Evolutionary conservation across 2,329 filamentous ascomycete genomes (phyloP), one percentile per base, ranked within the genome.

Genomic region (Monilinia aucupariae): DNA sequence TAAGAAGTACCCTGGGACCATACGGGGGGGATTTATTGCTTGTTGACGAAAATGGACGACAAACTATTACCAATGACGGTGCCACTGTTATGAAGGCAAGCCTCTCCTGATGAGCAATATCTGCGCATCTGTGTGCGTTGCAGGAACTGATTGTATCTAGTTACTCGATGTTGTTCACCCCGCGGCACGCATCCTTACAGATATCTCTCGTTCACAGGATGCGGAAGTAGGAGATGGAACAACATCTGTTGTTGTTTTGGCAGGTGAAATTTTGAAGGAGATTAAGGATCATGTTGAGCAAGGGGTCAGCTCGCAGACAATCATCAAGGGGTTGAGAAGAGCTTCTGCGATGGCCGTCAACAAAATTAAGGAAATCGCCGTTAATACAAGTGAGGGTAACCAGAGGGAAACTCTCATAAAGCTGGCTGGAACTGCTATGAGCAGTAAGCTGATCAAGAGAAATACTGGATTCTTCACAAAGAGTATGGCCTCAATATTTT

Each of bases 41-140:
- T 79, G 93, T 97, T 63, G 94, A 97, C 78, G 88, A 87, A 77
- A 97, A 97, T 82, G 94, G 94, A 76, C 88, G 80, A 77, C 92
- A 97, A 80, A 99, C 94, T 62, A 97, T 99, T 75, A 99, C 94
- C 72, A 99, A 99, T 79, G 94, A 99, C 80, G 94, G 94, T 74
- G 94, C 94, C 55, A 99, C 94, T 58, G 94, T 97, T 66, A 99
- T 99, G 94, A 97, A 97, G 87, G 90, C 91, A 76, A 71, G 77
- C 62, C 9, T 20, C 20, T 45, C 34, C 20, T 47, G 48, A 15
- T 30, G 10, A 15, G 7, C 20, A 12, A 10, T 6, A 5, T 9
- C 43, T 39, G n/a, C 13, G 2, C 2, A 12, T 34, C 9, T 43
- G 9, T 17, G 69, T 47, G 53, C 62, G 64, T 53, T 34, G 2